phyloP scores from a whole-genome alignment of 805 yeast genomes.

The Wilhelminamyces savonicus region DNA sequence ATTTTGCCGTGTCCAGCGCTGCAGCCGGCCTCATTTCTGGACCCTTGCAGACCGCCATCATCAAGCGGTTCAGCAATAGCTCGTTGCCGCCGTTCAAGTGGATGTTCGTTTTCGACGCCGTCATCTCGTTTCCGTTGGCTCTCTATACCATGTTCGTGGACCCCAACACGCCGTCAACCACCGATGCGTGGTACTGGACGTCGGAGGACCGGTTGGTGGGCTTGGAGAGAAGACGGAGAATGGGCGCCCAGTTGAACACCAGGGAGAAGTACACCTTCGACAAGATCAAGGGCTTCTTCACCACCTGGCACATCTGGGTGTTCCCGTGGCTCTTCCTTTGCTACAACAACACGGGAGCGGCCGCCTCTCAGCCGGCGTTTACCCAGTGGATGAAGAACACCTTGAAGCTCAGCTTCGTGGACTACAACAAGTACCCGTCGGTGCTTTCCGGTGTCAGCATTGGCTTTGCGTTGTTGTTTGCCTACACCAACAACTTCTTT shows the following conservation, averaged over 20 bases:
- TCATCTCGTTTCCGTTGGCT: slow-evolving; percentile 27
- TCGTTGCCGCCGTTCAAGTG: slow-evolving; percentile 24
- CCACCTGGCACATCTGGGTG: slow-evolving; percentile 43
- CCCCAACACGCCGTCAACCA: slow-evolving; percentile 30
- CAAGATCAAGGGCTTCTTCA: slow-evolving; percentile 36
- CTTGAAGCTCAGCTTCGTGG: slow-evolving; percentile 20
- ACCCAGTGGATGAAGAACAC: slow-evolving; percentile 39
- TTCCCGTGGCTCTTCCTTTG: slow-evolving; percentile 37
- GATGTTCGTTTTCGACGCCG: slow-evolving; percentile 29
- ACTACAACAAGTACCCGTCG: slow-evolving; percentile 39
- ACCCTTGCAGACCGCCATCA: slow-evolving; percentile 24
- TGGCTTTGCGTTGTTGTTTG: slow-evolving; percentile 24
- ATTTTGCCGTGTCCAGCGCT: slow-evolving; percentile 22
- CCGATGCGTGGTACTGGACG: slow-evolving; percentile 25
- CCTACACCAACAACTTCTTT: slow-evolving; percentile 30
- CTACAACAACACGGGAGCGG: slow-evolving; percentile 31
- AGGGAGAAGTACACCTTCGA: slow-evolving; percentile 34
- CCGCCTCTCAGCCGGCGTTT: slow-evolving; percentile 34
- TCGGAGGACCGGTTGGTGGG: slow-evolving; percentile 32
- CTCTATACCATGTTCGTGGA: slow-evolving; percentile 25
- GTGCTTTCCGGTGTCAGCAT: slow-evolving; percentile 33
- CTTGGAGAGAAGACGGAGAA: slow-evolving; percentile 32
- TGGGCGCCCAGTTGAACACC: slow-evolving; percentile 35
- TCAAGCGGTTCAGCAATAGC: slow-evolving; percentile 15
- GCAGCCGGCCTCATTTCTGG: slow-evolving; percentile 26